Evolutionary conservation across 768 basidiomycete species (phyloP), one percentile per base, ranked within the genome.

Genomic region (Phylloporus sp.): DNA sequence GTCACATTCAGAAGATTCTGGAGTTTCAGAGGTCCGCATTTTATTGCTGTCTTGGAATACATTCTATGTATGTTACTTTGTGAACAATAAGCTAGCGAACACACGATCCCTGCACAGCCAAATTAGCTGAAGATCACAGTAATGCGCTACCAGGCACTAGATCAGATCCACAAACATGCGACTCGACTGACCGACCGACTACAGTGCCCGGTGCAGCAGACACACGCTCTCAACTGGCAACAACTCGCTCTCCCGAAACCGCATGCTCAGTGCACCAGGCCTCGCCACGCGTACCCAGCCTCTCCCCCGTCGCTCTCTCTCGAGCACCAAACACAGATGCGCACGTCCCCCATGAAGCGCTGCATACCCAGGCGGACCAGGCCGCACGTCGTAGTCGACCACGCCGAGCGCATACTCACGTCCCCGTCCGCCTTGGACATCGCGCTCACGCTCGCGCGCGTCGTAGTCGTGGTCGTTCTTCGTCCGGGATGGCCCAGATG

Each of bases 211-310:
- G 38, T 61, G 59, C 13, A 61, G 6, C 37, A 62, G 14, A 54
- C 59, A 62, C 9, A 59, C 54, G 5, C 21, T 24, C 35, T 61
- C 59, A 34, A 62, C 29, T 8, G 42, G 51, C 7, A 59, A 29
- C 17, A 62, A 17, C 41, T 62, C 54, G 36, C 52, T 49, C 38
- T 61, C 59, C 49, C 57, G 59, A 29, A 61, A 62, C 27, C 54
- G 49, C 33, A 61, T 36, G 9, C 46, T 53, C 9, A 61, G 13
- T 22, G 49, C 57, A 18, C 59, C 59, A 4, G 60, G 60, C 38
- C 49, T 42, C 20, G 39, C 38, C 21, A 61, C 44, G n/a, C 60
- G 56, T 21, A 53, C 39, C 56, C 59, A 62, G 0, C 56, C 57
- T 29, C 39, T 42, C 20, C 57, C 54, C 9, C 49, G 51, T 15